A percentile compares a stretch with the other conserved stretches of the same genome.
phyloP scores from a whole-genome alignment of 2,329 filamentous ascomycete genomes.

The Fusarium sororula region DNA sequence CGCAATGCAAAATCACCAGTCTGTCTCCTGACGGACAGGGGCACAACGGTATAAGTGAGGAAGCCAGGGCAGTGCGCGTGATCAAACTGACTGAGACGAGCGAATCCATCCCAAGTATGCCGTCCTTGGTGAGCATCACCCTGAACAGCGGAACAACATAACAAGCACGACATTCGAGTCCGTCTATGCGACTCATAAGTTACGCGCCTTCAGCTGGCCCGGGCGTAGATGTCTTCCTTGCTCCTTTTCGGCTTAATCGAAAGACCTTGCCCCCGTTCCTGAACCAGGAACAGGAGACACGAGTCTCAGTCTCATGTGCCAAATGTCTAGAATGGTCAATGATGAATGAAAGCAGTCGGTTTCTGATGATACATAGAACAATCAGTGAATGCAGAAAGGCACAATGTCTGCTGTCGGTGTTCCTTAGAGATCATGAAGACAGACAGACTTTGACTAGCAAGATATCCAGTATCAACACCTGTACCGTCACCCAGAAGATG shows the following conservation, averaged over 20 bases:
- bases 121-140: constrained; percentile 16
- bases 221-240: constrained; percentile 14
- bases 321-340: constrained; percentile 6
- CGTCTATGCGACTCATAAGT: constrained; percentile 6
- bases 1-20: constrained; percentile 18
- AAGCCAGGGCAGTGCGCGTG: constrained; percentile 12
- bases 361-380: neutral
- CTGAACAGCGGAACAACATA: neutral
- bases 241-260: constrained; percentile 20
- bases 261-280: constrained; percentile 10
- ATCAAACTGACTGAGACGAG: constrained; percentile 11
- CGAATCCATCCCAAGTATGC: neutral
- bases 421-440: neutral
- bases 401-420: neutral
- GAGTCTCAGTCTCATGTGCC: constrained; percentile 23
- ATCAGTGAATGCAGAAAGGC: neutral
- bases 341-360: neutral
- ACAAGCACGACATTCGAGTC: constrained; percentile 28
- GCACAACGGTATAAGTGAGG: constrained; percentile 4
- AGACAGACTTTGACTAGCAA: neutral
- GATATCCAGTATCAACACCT: neutral
- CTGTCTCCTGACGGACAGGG: constrained; percentile 23
- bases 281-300: constrained; percentile 9
- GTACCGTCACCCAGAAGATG: constrained; percentile 8
- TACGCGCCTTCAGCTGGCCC: constrained; percentile 11